Evolutionary conservation across 495 filamentous ascomycete genomes (phyloP).

Genomic region (Aspergillus nanangensis): DNA sequence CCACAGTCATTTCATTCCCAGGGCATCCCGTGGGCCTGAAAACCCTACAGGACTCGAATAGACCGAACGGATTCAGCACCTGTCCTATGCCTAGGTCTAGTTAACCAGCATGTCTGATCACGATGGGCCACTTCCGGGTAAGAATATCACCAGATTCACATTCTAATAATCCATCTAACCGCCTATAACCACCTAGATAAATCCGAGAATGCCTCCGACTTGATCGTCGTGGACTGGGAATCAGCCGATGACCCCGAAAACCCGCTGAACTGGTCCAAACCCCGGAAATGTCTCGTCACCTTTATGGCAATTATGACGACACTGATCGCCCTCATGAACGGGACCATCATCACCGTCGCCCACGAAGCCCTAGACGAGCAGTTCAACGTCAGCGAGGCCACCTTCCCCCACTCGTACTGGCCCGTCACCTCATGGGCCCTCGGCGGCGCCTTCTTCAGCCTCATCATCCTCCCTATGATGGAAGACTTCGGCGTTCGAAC

Average conservation of each 20-base stretch:
- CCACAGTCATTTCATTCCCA: too few species aligned
- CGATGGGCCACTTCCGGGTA: too few species aligned
- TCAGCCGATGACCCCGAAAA: conserved; percentile 49
- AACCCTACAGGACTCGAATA: too few species aligned
- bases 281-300: conserved; percentile 34
- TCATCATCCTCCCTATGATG: conserved; percentile 47
- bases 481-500: conserved; percentile 46
- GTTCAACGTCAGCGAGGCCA: conserved; percentile 40
- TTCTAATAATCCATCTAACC: too few species aligned
- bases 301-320: conserved; percentile 19
- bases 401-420: conserved; percentile 50
- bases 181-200: too few species aligned
- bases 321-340: conserved; percentile 36
- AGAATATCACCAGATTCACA: too few species aligned
- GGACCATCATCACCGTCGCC: conserved; percentile 39
- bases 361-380: conserved; percentile 31
- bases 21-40: too few species aligned
- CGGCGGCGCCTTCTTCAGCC: conserved; percentile 40
- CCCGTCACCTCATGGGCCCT: conserved; percentile 43
- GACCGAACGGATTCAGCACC: too few species aligned
- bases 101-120: too few species aligned
- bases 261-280: conserved; percentile 57
- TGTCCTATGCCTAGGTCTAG: too few species aligned
- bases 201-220: too few species aligned
- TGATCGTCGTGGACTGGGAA: conserved; percentile 43